Base-by-base conservation (phyloP, 768 basidiomycete species). In the Porpolomopsis calyptriformis region DNA sequence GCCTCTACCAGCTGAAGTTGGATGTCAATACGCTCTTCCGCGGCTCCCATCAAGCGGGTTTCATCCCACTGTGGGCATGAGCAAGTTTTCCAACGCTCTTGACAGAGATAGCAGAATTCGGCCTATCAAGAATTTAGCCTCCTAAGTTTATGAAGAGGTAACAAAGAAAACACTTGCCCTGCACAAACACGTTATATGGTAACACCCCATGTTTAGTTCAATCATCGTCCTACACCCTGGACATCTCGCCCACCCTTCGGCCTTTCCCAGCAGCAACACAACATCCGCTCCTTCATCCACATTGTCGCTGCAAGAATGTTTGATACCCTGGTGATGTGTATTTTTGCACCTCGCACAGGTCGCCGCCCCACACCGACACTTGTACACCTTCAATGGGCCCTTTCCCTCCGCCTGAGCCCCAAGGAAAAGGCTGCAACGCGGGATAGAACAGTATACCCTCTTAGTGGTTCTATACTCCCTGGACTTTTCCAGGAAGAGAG, bases 191-290 rank as follows among this genome's bases (percentile, higher is more conserved):
- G 45, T 46, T 20, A 46, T 46, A 35, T 46, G 45, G 25, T 46
- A 38, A 35, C 45, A 47, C 3, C 46, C 46, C 26, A 47, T 25
- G 31, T 47, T 47, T 10, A 80, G 65, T 51, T 83, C 81, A 31
- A 82, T 68, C 39, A 82, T 65, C 11, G 68, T 61, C 4, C 65
- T 54, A 54, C 81, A 83, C 4, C 68, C 67, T 0, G 80, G 79
- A 54, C 80, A 83, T 0, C 76, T 79, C 52, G 81, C 76, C 80
- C 77, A 82, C 10, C 65, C 63, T 39, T 71, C 49, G 22, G 62
- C 53, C 2, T 55, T 54, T 0, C 77, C 78, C 2, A 79, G 66
- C 4, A 62, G 67, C 19, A 58, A 64, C 3, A 80, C 58, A 38
- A 67, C 66, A 19, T 41, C 40, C 25, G 16, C 31, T 3, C 29